phyloP scores from a whole-genome alignment of 257 asterid species.

The Solanum lignicaule region DNA sequence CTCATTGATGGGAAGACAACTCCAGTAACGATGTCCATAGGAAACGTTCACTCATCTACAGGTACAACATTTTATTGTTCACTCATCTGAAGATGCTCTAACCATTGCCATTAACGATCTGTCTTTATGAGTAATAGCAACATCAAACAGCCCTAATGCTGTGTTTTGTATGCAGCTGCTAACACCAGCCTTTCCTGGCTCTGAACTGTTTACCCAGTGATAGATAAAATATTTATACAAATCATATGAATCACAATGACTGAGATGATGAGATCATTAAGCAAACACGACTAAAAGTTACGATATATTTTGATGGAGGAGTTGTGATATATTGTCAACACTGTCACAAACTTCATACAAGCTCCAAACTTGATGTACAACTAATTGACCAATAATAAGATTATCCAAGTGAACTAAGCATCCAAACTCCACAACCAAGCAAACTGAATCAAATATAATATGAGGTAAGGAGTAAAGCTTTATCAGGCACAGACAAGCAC shows the following conservation, averaged over 20 bases:
- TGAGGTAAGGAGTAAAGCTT: background rate
- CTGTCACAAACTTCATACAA: background rate
- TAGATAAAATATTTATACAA: background rate
- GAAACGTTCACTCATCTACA: background rate
- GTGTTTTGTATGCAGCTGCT: background rate
- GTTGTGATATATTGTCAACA: background rate
- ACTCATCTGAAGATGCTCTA: background rate
- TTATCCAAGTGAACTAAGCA: background rate
- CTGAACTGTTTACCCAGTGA: background rate
- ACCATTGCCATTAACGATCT: background rate
- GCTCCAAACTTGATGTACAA: background rate
- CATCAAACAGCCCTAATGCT: background rate
- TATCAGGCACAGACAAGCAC: background rate
- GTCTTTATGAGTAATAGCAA: background rate
- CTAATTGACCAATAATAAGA: background rate
- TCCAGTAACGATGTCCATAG: background rate
- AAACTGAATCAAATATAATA: background rate
- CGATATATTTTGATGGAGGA: background rate
- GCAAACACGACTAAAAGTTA: background rate
- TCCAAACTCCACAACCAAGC: background rate
- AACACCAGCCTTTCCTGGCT: background rate
- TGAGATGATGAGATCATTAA: background rate
- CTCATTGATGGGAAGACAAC: background rate
- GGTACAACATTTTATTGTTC: background rate
- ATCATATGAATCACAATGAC: background rate